A percentile compares a stretch with the other conserved stretches of the same genome.
Conservation (phyloP, 352 stramenopile species). For the Halophytophthora polymorphica region DNA sequence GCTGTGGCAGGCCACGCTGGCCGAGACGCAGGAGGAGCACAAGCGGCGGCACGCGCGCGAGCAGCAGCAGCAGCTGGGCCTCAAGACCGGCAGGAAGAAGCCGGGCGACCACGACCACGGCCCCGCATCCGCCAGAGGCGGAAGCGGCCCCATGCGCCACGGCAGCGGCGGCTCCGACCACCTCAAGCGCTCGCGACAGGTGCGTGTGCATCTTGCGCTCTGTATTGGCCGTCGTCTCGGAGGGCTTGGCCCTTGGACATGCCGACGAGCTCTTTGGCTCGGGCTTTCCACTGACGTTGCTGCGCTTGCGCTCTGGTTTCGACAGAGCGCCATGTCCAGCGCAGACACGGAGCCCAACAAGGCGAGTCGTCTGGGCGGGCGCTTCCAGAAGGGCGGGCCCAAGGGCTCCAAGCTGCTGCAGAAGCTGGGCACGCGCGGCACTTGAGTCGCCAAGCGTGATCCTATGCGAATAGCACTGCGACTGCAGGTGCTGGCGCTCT, state of each 20-base stretch:
- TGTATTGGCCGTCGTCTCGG: not conserved
- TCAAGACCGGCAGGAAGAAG: constrained; percentile 23
- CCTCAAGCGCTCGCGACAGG: constrained; percentile 56
- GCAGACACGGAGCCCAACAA: constrained; percentile 61
- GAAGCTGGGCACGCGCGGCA: constrained; percentile 46
- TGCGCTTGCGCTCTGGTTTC: not conserved
- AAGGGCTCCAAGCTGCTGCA: constrained; percentile 69
- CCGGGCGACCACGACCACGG: constrained; percentile 21
- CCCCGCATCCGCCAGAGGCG: constrained; percentile 3
- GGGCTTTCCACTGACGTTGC: not conserved
- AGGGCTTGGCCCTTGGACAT: not conserved
- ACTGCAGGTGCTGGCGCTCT: too few species aligned
- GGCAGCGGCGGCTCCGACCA: constrained; percentile 28
- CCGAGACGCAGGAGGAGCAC: constrained; percentile 62
- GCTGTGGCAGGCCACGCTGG: constrained; percentile 49
- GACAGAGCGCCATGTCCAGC: constrained; percentile 27
- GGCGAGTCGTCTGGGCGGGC: constrained; percentile 36
- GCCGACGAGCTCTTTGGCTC: not conserved
- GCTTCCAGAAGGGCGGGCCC: constrained; percentile 28
- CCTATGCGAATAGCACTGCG: not conserved
- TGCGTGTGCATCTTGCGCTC: constrained; percentile 13
- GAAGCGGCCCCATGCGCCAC: constrained; percentile 7
- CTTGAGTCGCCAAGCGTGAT: not conserved
- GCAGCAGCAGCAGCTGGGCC: constrained; percentile 30
- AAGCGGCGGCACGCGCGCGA: constrained; percentile 21